These are phyloP conservation scores for Phellinidium pouzarii DNA, from an alignment of 1,284 basidiomycete genomes.

Conservation along the genomic window DNA sequence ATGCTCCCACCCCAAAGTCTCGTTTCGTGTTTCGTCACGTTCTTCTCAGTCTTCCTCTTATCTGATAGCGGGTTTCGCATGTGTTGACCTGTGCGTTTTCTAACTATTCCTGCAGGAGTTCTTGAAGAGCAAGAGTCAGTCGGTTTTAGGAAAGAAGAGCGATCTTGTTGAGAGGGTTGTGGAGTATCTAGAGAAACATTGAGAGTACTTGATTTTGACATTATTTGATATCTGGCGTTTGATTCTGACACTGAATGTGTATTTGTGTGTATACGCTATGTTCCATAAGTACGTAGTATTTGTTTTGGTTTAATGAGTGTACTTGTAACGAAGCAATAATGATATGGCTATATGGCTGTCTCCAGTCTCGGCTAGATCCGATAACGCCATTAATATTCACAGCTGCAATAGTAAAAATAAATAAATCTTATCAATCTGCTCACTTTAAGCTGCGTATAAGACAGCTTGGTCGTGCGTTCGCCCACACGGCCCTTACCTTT, in stretches of 20 bases:
- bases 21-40: background rate
- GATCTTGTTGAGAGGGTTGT: constrained; percentile 58
- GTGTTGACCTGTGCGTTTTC: background rate
- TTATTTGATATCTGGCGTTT: background rate
- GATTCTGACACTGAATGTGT: too few species aligned
- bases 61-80: constrained; percentile 11
- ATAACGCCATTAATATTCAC: constrained; percentile 3
- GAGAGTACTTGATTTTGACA: background rate
- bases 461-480: background rate
- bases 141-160: constrained; percentile 60
- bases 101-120: constrained; percentile 44
- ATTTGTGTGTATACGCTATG: too few species aligned
- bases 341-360: too few species aligned
- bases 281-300: too few species aligned
- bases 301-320: too few species aligned
- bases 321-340: too few species aligned
- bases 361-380: constrained; percentile 16
- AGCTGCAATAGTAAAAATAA: too few species aligned
- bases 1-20: background rate
- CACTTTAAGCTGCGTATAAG: background rate
- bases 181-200: constrained; percentile 51
- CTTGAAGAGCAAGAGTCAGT: constrained; percentile 53
- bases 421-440: constrained; percentile 17
- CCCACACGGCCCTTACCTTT: background rate
- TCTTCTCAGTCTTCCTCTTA: constrained; percentile 1